These are phyloP conservation scores for Castanopsis chinensis DNA, from an alignment of 306 rosid genomes.

Conservation along the genomic window DNA sequence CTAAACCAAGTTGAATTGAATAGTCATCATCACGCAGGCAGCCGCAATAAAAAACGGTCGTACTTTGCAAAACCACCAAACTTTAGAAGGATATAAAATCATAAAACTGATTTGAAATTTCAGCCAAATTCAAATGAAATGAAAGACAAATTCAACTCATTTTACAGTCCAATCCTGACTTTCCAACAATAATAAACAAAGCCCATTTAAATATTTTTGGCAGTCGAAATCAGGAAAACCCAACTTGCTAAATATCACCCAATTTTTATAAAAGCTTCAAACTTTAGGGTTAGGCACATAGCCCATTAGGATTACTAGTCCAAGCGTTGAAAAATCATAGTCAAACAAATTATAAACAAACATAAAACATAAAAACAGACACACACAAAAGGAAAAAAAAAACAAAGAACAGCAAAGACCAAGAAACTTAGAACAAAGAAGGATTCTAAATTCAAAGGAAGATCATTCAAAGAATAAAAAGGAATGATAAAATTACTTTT, in stretches of 20 bases:
- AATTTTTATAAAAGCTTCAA: slow-evolving; percentile 6
- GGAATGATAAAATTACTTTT: slow-evolving; percentile 17
- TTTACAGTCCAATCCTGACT: slow-evolving; percentile 20
- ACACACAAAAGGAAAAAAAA: not conserved
- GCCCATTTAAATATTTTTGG: slow-evolving; percentile 16
- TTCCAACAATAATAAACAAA: slow-evolving; percentile 18
- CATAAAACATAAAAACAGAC: not conserved
- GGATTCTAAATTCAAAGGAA: slow-evolving; percentile 25
- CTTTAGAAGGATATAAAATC: slow-evolving; percentile 26
- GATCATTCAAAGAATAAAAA: slow-evolving; percentile 16
- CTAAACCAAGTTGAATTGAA: slow-evolving; percentile 20
- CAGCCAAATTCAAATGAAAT: slow-evolving; percentile 24
- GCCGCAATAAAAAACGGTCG: slow-evolving; percentile 52
- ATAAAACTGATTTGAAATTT: slow-evolving; percentile 17
- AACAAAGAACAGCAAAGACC: not conserved
- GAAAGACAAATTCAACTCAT: slow-evolving; percentile 32
- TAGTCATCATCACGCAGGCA: slow-evolving; percentile 16
- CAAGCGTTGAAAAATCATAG: slow-evolving; percentile 49
- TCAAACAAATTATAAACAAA: slow-evolving; percentile 44
- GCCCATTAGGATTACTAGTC: slow-evolving; percentile 15
- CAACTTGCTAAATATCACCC: slow-evolving; percentile 14
- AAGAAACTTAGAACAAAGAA: slow-evolving; percentile 30
- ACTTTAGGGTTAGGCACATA: not conserved
- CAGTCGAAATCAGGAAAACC: slow-evolving; percentile 40
- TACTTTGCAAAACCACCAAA: slow-evolving; percentile 44